Evolutionary conservation across 768 basidiomycete species (phyloP), one percentile per base, ranked within the genome.

Genomic region (Suillus placidus): DNA sequence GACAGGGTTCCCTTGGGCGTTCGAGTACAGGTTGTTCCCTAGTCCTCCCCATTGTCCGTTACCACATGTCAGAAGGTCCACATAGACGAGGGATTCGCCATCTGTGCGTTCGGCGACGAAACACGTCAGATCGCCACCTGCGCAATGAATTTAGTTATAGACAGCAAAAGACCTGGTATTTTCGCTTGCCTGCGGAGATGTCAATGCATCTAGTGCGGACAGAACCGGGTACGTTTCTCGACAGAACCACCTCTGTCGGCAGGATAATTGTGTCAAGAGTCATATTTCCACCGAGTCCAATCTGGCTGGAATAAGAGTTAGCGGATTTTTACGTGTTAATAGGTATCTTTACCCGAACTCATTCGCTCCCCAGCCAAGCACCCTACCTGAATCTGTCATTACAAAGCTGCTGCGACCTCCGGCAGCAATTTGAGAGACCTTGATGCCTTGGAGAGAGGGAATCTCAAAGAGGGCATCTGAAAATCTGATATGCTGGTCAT

Each of bases 301-400:
- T 83, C 79, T 98, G 95, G 34, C 93, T 92, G 70, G 23, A 66
- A 47, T 10, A 32, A 32, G 49, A 38, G 20, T 71, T 23, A 64
- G 66, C 64, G 26, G 8, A 49, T 56, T 43, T 30, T 30, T 34
- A 34, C 23, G 26, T 60, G 61, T 60, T 18, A 12, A 56, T 43
- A 43, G 32, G 62, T 4, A 20, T 20, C 66, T 84, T 61, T 69
- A 91, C 91, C 94, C 94, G 70, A 84, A 90, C 68, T 92, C 89
- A 73, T 97, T 97, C 1, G 93, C 93, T 54, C 95, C 95, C 87
- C 92, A 97, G 0, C 88, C 93, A 23, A 98, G 83, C 12, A 96
- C 91, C 62, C 87, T 81, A 2, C 94, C 95, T 3, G 80, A 77
- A 7, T 77, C 70, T 0, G 93, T 94, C 32, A 87, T 81, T 12